Conservation (phyloP, 2,329 filamentous ascomycete genomes). For the Akanthomyces muscarius region DNA sequence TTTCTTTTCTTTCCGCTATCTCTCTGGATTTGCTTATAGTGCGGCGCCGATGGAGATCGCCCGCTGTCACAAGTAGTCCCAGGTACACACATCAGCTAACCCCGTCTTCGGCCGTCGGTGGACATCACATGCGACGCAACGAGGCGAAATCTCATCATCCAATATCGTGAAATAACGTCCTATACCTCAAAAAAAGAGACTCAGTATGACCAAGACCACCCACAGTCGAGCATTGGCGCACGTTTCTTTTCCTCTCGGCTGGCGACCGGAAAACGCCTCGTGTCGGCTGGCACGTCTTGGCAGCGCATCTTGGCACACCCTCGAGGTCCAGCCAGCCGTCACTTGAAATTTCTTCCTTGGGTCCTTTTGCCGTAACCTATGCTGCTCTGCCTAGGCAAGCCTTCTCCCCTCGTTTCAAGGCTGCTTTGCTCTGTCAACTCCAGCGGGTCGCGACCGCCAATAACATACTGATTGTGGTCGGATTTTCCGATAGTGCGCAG, state of each 20-base stretch:
- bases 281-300: constrained; percentile 3
- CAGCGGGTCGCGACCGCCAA: neutral
- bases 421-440: neutral
- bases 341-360: neutral
- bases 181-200: neutral
- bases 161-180: neutral
- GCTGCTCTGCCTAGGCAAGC: neutral
- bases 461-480: neutral
- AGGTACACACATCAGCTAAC: too few species aligned
- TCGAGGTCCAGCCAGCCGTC: neutral
- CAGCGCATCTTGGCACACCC: constrained; percentile 1
- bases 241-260: neutral
- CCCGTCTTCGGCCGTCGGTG: neutral
- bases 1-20: too few species aligned
- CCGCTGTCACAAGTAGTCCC: too few species aligned
- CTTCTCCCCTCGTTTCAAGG: too few species aligned
- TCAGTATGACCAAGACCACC: neutral
- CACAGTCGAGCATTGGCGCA: neutral
- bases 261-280: neutral
- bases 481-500: too few species aligned
- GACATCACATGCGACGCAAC: neutral
- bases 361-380: neutral
- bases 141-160: neutral
- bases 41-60: too few species aligned
- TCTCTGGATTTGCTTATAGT: too few species aligned